Percentiles rank a stretch among this genome's conserved stretches.
These are phyloP conservation scores for Corymbia calophylla DNA, from an alignment of 441 rosid species.

Conservation along the genomic window DNA sequence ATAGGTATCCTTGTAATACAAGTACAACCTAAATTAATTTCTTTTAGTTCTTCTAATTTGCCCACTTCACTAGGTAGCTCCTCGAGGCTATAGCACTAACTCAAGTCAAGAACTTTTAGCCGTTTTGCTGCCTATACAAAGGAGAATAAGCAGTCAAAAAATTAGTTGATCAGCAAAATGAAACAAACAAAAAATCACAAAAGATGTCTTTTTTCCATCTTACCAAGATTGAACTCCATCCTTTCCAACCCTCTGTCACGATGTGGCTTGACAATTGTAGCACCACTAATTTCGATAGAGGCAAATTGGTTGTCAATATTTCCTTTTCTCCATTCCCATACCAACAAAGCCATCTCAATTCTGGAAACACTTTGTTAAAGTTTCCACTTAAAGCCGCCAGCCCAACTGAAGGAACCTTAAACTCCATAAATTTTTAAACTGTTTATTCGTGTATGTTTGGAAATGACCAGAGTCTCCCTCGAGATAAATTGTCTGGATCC, in stretches of 20 bases:
- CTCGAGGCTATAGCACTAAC: no score
- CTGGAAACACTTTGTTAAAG: background rate
- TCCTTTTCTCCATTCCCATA: background rate
- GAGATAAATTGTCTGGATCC: background rate
- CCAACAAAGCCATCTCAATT: background rate
- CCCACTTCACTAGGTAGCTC: background rate
- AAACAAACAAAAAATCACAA: background rate
- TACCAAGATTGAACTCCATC: background rate
- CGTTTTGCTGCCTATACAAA: no score
- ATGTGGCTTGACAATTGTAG: background rate
- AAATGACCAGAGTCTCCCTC: fast-evolving
- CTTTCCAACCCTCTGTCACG: background rate
- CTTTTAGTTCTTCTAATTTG: background rate
- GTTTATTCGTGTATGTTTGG: background rate
- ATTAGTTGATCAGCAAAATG: background rate
- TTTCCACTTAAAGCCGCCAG: background rate
- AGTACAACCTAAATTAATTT: fast-evolving
- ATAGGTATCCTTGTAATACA: background rate
- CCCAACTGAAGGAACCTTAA: background rate
- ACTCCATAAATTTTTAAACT: background rate
- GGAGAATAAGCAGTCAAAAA: no score
- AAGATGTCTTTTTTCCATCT: background rate
- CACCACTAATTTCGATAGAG: background rate
- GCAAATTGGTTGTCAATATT: background rate
- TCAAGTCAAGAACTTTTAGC: no score